phyloP scores from a whole-genome alignment of 352 stramenopile genomes.

The Plasmopara halstedii region DNA sequence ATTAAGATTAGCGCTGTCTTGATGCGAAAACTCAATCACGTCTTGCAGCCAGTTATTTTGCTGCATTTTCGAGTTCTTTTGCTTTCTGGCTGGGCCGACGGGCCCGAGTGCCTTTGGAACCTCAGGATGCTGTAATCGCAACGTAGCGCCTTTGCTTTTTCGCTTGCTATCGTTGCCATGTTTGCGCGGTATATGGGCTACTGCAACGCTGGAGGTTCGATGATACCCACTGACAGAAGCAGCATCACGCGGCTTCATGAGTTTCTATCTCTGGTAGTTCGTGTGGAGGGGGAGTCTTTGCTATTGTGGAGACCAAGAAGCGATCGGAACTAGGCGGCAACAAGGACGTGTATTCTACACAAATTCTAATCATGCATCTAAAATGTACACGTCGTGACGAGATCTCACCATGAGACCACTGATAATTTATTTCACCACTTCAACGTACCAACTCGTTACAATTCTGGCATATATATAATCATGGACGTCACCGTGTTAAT shows the following conservation, averaged over 20 bases:
- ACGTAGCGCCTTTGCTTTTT: constrained; percentile 11
- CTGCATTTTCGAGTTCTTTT: constrained; percentile 24
- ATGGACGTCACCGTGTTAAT: too few relatives aligned
- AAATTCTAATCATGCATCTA: too few relatives aligned
- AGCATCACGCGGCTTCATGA: constrained; percentile 35
- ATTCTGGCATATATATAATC: too few relatives aligned
- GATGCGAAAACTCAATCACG: constrained; percentile 18
- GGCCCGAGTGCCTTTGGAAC: neutral
- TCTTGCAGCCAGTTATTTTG: constrained; percentile 22
- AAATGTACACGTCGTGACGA: too few relatives aligned
- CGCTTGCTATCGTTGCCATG: constrained; percentile 28
- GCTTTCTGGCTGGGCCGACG: constrained; percentile 6
- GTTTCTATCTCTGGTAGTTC: neutral
- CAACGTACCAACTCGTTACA: too few relatives aligned
- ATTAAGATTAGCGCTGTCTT: constrained; percentile 62
- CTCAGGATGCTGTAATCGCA: constrained; percentile 2
- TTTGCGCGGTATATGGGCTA: constrained; percentile 5
- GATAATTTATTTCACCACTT: neutral
- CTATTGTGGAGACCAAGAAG: constrained; percentile 17
- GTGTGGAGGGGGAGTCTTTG: constrained; percentile 6
- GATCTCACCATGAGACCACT: too few relatives aligned
- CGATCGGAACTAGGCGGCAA: constrained; percentile 13
- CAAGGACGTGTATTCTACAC: too few relatives aligned
- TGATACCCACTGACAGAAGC: constrained; percentile 37
- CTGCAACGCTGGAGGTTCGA: constrained; percentile 16